Evolutionary conservation across 2,329 filamentous ascomycete species (phyloP).

Genomic region (Harringtonia aguacate): DNA sequence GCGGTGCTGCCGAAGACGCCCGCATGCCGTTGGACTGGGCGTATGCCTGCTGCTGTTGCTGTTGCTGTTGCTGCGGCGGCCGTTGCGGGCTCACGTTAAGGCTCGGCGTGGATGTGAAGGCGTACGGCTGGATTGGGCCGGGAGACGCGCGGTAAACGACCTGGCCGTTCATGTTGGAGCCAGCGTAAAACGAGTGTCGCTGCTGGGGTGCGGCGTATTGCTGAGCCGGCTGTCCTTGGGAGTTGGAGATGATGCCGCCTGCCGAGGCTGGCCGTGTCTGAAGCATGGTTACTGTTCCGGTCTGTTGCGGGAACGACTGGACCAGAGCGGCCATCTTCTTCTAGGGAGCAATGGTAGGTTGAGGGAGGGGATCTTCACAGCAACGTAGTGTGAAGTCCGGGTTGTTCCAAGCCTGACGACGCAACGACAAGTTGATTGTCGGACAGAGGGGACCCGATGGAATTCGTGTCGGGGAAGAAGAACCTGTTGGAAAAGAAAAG

Average conservation of each 20-base stretch:
- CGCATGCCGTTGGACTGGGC: constrained; percentile 24
- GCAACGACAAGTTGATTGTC: no score
- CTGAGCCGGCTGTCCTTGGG: constrained; percentile 37
- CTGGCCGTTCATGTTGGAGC: constrained; percentile 30
- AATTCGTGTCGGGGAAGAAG: no score
- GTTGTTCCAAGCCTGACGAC: no score
- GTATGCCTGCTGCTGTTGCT: constrained; percentile 1
- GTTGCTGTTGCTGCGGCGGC: constrained; percentile 6
- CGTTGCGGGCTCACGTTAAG: constrained; percentile 44
- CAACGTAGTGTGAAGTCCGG: no score
- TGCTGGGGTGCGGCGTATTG: constrained; percentile 37
- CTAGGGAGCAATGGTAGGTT: neutral
- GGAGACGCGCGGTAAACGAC: constrained; percentile 44
- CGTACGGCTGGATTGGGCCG: constrained; percentile 62
- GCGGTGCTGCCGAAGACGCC: constrained; percentile 35
- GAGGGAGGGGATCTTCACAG: no score
- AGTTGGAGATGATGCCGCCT: constrained; percentile 42
- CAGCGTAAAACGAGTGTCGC: constrained; percentile 40
- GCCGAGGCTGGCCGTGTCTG: constrained; percentile 60
- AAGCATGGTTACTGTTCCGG: constrained; percentile 63
- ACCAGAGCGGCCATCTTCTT: constrained; percentile 73
- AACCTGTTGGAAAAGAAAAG: no score
- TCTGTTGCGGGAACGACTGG: constrained; percentile 69
- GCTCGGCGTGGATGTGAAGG: constrained; percentile 61
- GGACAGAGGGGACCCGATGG: no score